Conservation (phyloP, 805 yeast genomes). For the Hanseniaspora valbyensis region DNA sequence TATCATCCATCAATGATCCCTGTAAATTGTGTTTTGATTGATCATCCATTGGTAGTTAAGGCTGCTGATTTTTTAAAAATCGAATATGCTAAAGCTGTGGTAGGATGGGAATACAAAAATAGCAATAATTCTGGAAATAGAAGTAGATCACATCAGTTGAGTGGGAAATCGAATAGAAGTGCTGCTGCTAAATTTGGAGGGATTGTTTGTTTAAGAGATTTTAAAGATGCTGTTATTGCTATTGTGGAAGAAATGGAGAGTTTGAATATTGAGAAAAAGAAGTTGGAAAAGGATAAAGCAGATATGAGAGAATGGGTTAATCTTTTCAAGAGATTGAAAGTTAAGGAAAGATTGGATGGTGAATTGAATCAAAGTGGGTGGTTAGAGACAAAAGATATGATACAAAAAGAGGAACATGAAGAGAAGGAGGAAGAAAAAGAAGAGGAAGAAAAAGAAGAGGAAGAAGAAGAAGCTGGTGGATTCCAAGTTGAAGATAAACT, state of each 20-base stretch:
- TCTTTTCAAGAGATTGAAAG: constrained; percentile 29
- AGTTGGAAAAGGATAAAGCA: constrained; percentile 34
- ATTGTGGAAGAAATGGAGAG: constrained; percentile 18
- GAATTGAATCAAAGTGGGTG: constrained; percentile 9
- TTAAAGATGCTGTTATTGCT: constrained; percentile 28
- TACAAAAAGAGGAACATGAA: not conserved
- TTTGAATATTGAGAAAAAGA: constrained; percentile 30
- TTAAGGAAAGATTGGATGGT: constrained; percentile 32
- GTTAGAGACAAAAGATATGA: not conserved
- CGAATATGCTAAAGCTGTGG: constrained; percentile 80
- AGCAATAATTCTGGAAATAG: constrained; percentile 53
- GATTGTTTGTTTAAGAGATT: constrained; percentile 56
- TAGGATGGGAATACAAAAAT: constrained; percentile 69
- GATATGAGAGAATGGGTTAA: constrained; percentile 34
- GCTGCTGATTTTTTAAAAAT: constrained; percentile 65
- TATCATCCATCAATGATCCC: constrained; percentile 78
- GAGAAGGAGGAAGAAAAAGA: not conserved
- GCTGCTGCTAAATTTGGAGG: constrained; percentile 12
- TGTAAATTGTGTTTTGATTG: constrained; percentile 54
- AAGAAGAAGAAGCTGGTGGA: not conserved
- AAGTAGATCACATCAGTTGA: not conserved
- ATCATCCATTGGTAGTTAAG: constrained; percentile 42
- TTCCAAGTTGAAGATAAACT: not conserved
- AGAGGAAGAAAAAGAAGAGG: not conserved
- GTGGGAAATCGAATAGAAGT: not conserved